Conservation (phyloP, 1,284 basidiomycete genomes). For the Athelia psychrophila region DNA sequence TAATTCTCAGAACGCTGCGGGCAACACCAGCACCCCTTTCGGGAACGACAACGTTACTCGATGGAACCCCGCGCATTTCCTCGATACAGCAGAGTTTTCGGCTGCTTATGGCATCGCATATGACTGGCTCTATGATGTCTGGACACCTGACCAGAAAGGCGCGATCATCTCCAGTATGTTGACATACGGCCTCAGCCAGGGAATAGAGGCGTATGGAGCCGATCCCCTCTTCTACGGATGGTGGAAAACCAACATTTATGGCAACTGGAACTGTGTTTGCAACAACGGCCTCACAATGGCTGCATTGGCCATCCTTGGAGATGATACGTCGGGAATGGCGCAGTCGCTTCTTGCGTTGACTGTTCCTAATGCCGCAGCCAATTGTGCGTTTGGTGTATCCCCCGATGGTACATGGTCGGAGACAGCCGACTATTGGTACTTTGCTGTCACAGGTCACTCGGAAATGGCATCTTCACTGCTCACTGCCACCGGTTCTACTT, state of each 20-base stretch:
- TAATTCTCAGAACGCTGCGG: not conserved
- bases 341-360: slow-evolving; percentile 65
- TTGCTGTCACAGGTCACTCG: slow-evolving; percentile 88
- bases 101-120: slow-evolving; percentile 90
- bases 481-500: slow-evolving; percentile 84
- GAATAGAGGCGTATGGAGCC: slow-evolving; percentile 49
- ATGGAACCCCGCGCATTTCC: slow-evolving; percentile 92
- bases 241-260: slow-evolving; percentile 57
- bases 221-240: slow-evolving; percentile 47
- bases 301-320: slow-evolving; percentile 85
- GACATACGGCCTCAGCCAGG: slow-evolving; percentile 73
- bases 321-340: slow-evolving; percentile 79
- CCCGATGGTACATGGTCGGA: slow-evolving; percentile 94
- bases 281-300: slow-evolving; percentile 90
- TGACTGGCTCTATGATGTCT: slow-evolving; percentile 92
- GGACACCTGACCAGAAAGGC: slow-evolving; percentile 72
- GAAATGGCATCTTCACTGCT: slow-evolving; percentile 86
- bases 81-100: slow-evolving; percentile 90
- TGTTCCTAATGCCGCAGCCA: slow-evolving; percentile 72
- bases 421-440: slow-evolving; percentile 96
- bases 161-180: slow-evolving; percentile 77
- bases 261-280: slow-evolving; percentile 99
- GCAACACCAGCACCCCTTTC: slow-evolving; percentile 44
- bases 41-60: slow-evolving; percentile 48
- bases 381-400: slow-evolving; percentile 69